A percentile compares a stretch with the other conserved stretches of the same genome.
phyloP scores from a whole-genome alignment of 2,329 filamentous ascomycete genomes.

The Ascochyta viciae-villosae region DNA sequence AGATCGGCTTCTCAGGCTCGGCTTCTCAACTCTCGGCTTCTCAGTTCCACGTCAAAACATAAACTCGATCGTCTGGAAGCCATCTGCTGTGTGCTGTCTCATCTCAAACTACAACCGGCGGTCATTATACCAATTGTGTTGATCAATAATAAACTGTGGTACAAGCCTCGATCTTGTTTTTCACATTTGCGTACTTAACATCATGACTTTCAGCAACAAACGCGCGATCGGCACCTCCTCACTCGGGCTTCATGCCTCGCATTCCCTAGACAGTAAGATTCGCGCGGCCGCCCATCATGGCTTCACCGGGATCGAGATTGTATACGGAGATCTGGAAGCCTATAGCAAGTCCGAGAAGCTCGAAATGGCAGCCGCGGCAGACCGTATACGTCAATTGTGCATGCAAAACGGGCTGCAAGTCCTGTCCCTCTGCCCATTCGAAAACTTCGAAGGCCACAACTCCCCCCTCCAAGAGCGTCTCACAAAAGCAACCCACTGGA shows the following conservation, averaged over 20 bases:
- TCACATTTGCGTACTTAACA: background rate
- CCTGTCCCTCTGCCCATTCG: slow-evolving; percentile 22
- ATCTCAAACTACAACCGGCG: no score
- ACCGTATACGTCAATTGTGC: slow-evolving; percentile 7
- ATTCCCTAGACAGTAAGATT: slow-evolving; percentile 9
- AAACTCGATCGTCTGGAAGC: no score
- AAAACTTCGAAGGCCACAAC: slow-evolving; percentile 23
- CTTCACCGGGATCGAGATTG: slow-evolving; percentile 17
- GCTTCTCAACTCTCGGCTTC: no score
- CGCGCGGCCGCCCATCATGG: slow-evolving; percentile 10
- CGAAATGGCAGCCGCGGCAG: background rate
- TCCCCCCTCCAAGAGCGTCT: slow-evolving; percentile 8
- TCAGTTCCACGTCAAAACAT: no score
- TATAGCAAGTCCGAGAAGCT: slow-evolving; percentile 1
- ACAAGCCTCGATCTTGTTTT: no score
- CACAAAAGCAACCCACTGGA: slow-evolving; percentile 11
- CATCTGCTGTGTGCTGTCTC: no score
- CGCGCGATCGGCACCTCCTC: slow-evolving; percentile 18
- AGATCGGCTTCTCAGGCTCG: no score
- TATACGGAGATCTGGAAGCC: slow-evolving; percentile 7
- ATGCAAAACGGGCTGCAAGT: slow-evolving; percentile 1
- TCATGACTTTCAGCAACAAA: background rate
- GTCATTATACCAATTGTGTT: no score
- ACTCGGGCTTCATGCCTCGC: slow-evolving; percentile 9
- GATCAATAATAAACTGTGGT: no score